Evolutionary conservation across 2,329 filamentous ascomycete genomes (phyloP).

Genomic region (Ophiostoma montium): DNA sequence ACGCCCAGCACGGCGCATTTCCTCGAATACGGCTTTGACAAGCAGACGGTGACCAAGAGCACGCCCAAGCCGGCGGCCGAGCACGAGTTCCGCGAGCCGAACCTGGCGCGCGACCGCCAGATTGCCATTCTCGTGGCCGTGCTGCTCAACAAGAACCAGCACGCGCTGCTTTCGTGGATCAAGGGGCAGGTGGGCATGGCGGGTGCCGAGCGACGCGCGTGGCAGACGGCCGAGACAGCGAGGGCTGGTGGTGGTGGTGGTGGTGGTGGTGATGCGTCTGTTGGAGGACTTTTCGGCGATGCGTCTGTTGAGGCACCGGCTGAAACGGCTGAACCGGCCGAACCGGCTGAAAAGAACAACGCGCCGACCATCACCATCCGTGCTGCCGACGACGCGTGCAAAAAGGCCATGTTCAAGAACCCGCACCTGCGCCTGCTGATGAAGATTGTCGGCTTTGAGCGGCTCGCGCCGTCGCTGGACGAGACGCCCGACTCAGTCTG

Average conservation of each 20-base stretch:
- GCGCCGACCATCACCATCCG: slow-evolving; percentile 17
- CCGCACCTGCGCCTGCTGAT: slow-evolving; percentile 75
- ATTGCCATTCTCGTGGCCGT: slow-evolving; percentile 68
- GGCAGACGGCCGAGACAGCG: slow-evolving; percentile 39
- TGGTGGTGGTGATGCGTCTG: slow-evolving; percentile 7
- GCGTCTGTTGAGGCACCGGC: slow-evolving; percentile 8
- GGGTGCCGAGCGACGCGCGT: slow-evolving; percentile 58
- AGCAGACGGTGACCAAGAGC: slow-evolving; percentile 46
- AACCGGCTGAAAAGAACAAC: slow-evolving; percentile 11
- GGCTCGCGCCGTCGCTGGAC: slow-evolving; percentile 37
- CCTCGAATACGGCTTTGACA: slow-evolving; percentile 81
- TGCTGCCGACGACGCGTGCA: slow-evolving; percentile 50
- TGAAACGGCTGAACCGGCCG: too few relatives aligned
- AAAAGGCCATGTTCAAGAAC: slow-evolving; percentile 75
- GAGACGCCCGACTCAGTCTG: slow-evolving; percentile 66
- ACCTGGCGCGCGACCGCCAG: slow-evolving; percentile 51
- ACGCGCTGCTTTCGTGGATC: slow-evolving; percentile 67
- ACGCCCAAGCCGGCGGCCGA: slow-evolving; percentile 61
- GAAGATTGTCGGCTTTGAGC: slow-evolving; percentile 56
- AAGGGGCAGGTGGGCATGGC: slow-evolving; percentile 56
- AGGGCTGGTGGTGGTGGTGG: too few relatives aligned
- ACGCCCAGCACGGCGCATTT: slow-evolving; percentile 70
- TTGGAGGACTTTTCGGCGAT: slow-evolving; percentile 5
- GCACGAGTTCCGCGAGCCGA: slow-evolving; percentile 57
- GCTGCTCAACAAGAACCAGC: slow-evolving; percentile 65